Conservation (phyloP, 768 basidiomycete species). For the Lactarius indigo region DNA sequence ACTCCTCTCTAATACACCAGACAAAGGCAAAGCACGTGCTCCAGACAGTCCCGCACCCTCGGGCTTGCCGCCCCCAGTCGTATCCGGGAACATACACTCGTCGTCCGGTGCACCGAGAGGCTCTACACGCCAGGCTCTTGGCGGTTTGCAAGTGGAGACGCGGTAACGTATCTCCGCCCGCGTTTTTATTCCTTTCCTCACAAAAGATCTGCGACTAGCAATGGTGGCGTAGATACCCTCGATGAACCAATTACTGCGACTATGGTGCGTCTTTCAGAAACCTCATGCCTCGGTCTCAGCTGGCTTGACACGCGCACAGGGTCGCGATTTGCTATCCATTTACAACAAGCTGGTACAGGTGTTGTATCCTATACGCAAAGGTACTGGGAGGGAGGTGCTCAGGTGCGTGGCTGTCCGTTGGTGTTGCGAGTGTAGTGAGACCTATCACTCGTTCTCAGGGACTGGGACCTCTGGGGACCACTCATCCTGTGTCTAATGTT, state of each 20-base stretch:
- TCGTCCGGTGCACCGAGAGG: conserved; percentile 34
- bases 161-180: conserved; percentile 44
- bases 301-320: conserved; percentile 42
- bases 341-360: conserved; percentile 93
- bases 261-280: conserved; percentile 55
- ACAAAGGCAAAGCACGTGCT: conserved; percentile 74
- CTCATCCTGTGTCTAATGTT: conserved; percentile 77
- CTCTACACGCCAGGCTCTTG: conserved; percentile 61
- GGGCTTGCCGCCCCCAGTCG: conserved; percentile 34
- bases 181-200: not conserved
- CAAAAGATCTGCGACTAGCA: conserved; percentile 41
- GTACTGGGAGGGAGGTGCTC: conserved; percentile 74
- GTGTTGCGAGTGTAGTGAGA: conserved; percentile 8
- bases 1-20: conserved; percentile 35
- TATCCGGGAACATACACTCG: conserved; percentile 75
- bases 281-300: conserved; percentile 9
- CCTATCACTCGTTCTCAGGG: conserved; percentile 42
- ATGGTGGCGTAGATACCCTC: conserved; percentile 81
- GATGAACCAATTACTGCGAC: conserved; percentile 90
- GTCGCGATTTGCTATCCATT: conserved; percentile 85
- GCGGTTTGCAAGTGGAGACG: conserved; percentile 87
- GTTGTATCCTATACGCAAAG: conserved; percentile 72
- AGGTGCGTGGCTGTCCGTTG: conserved; percentile 43
- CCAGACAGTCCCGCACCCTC: conserved; percentile 50
- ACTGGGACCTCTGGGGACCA: conserved; percentile 99